Evolutionary conservation across 176 grass and related monocot genomes (phyloP).

Genomic region (Poa annua): DNA sequence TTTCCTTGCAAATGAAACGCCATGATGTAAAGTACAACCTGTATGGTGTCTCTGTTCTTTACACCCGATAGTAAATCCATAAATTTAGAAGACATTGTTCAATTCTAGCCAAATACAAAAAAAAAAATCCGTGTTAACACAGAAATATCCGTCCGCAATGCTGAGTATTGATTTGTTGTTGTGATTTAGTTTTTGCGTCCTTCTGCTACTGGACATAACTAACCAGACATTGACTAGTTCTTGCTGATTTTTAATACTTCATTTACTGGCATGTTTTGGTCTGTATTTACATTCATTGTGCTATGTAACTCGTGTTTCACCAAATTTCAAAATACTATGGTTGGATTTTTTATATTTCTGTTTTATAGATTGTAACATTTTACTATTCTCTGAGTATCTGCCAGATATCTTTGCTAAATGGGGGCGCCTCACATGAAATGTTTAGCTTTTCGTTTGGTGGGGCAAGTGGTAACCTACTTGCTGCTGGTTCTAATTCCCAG

Average conservation of each 20-base stretch:
- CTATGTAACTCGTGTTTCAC: not conserved
- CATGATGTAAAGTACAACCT: not conserved
- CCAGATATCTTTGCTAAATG: conserved; percentile 78
- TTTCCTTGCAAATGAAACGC: not conserved
- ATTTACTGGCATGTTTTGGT: not conserved
- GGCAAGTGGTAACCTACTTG: conserved; percentile 77
- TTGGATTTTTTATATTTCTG: not conserved
- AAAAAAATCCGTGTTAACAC: not conserved
- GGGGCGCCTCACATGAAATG: conserved; percentile 65
- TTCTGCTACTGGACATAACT: not conserved
- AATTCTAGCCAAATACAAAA: not conserved
- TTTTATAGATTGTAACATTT: conserved; percentile 10
- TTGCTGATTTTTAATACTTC: not conserved
- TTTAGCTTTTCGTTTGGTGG: conserved; percentile 94
- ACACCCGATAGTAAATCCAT: not conserved
- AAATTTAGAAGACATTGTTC: not conserved
- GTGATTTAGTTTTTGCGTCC: not conserved
- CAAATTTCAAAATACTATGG: not conserved
- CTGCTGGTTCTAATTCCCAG: conserved; percentile 73
- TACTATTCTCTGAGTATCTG: not conserved
- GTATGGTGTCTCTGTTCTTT: not conserved
- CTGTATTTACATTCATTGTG: conserved; percentile 4
- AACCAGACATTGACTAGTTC: not conserved
- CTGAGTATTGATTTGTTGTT: not conserved
- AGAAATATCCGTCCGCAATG: not conserved